Percentiles rank a stretch among this genome's conserved stretches.
These are phyloP conservation scores for Ceriops zippeliana DNA, from an alignment of 345 rosid genomes.

Conservation along the genomic window DNA sequence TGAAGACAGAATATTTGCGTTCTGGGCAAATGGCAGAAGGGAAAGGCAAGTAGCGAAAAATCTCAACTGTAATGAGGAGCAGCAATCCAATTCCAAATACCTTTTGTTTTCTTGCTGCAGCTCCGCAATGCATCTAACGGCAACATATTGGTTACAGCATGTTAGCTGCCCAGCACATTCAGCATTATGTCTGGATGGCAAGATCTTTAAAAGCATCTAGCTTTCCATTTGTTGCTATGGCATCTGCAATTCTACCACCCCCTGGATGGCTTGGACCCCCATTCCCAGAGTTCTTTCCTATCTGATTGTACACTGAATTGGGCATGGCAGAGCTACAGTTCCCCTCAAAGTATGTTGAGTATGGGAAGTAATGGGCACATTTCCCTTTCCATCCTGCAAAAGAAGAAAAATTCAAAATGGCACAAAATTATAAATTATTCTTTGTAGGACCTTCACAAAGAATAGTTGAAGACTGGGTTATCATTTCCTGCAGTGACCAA, in stretches of 20 bases:
- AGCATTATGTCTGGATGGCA: slow-evolving; percentile 12
- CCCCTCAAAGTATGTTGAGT: slow-evolving; percentile 82
- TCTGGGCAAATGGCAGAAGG: not conserved
- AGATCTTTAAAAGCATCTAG: slow-evolving; percentile 44
- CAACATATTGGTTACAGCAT: slow-evolving; percentile 8
- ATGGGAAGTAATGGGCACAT: slow-evolving; percentile 66
- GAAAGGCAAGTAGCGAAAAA: slow-evolving; percentile 4
- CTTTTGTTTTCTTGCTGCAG: not conserved
- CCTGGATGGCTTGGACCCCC: slow-evolving; percentile 45
- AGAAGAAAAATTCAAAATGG: not conserved
- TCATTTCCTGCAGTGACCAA: no score
- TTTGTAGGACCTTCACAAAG: no score
- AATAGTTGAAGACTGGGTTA: no score
- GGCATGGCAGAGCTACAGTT: slow-evolving; percentile 51
- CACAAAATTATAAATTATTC: no score
- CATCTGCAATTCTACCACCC: slow-evolving; percentile 36
- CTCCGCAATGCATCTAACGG: slow-evolving; percentile 12
- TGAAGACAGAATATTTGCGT: slow-evolving; percentile 7
- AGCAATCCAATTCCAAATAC: slow-evolving; percentile 1
- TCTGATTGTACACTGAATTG: slow-evolving; percentile 43
- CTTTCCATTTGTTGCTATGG: slow-evolving; percentile 62
- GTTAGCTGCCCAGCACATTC: slow-evolving; percentile 11
- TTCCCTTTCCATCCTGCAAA: slow-evolving; percentile 80
- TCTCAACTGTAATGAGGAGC: slow-evolving; percentile 5
- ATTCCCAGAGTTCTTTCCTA: slow-evolving; percentile 42